phyloP scores from a whole-genome alignment of 805 yeast genomes.

The Blastobotrys americana region DNA sequence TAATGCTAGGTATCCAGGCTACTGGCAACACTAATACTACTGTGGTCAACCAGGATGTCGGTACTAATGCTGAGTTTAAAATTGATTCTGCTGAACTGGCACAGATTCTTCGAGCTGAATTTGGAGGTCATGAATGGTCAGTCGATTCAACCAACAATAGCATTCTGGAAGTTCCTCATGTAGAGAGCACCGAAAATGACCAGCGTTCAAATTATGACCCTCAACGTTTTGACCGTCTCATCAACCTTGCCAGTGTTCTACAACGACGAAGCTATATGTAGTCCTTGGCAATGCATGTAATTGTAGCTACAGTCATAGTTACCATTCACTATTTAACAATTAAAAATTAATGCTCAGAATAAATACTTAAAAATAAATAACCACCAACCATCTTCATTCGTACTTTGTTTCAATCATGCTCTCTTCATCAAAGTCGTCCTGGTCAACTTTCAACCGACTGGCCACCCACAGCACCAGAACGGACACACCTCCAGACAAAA shows the following conservation, averaged over 20 bases:
- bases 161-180: background rate
- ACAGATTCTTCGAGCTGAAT: too few relatives aligned
- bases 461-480: conserved; percentile 24
- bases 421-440: conserved; percentile 19
- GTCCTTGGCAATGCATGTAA: background rate
- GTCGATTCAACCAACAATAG: background rate
- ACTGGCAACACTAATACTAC: too few relatives aligned
- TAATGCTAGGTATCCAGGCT: too few relatives aligned
- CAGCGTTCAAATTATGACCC: too few relatives aligned
- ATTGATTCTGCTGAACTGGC: too few relatives aligned
- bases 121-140: background rate
- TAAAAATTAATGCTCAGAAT: background rate
- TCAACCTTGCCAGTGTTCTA: background rate
- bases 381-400: conserved; percentile 8
- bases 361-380: background rate
- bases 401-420: conserved; percentile 15
- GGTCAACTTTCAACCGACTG: conserved; percentile 5
- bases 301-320: background rate
- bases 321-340: background rate
- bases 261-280: background rate
- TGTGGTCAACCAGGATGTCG: too few relatives aligned
- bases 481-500: conserved; percentile 26
- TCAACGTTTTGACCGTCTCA: background rate
- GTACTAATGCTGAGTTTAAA: too few relatives aligned
- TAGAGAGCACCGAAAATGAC: background rate